Conservation (phyloP, 2,329 filamentous ascomycete genomes). For the Lecanicillium sp. region DNA sequence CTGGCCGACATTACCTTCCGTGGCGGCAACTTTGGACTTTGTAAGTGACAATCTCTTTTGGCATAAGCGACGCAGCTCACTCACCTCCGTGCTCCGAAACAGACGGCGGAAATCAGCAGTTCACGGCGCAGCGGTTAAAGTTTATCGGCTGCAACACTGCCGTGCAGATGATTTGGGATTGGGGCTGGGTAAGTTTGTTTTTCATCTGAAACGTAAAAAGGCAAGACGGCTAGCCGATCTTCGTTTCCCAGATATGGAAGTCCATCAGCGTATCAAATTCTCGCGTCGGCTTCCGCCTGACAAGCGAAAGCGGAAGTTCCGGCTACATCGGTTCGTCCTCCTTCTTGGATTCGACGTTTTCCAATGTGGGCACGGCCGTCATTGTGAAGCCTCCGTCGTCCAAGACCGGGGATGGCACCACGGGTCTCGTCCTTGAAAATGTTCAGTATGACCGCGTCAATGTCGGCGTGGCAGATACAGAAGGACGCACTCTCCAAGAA, state of each 20-base stretch:
- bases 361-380: constrained; percentile 7
- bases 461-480: constrained; percentile 15
- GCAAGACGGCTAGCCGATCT: no score
- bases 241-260: no score
- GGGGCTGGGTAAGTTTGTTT: constrained; percentile 70
- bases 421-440: constrained; percentile 46
- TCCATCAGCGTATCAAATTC: constrained; percentile 15
- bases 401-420: constrained; percentile 12
- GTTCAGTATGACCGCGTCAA: constrained; percentile 38
- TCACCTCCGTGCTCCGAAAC: no score
- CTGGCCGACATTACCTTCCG: constrained; percentile 56
- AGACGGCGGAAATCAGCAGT: constrained; percentile 52
- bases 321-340: not conserved
- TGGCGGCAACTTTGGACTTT: constrained; percentile 45
- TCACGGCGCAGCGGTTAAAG: constrained; percentile 58
- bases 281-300: constrained; percentile 11
- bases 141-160: constrained; percentile 60
- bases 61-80: no score
- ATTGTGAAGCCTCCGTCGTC: not conserved
- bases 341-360: not conserved
- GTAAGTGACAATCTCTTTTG: no score
- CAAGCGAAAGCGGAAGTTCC: not conserved
- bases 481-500: constrained; percentile 12
- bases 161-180: constrained; percentile 65
- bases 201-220: no score